These are phyloP conservation scores for Epichloe coenophiala DNA, from an alignment of 2,329 filamentous ascomycete species.

Conservation along the genomic window DNA sequence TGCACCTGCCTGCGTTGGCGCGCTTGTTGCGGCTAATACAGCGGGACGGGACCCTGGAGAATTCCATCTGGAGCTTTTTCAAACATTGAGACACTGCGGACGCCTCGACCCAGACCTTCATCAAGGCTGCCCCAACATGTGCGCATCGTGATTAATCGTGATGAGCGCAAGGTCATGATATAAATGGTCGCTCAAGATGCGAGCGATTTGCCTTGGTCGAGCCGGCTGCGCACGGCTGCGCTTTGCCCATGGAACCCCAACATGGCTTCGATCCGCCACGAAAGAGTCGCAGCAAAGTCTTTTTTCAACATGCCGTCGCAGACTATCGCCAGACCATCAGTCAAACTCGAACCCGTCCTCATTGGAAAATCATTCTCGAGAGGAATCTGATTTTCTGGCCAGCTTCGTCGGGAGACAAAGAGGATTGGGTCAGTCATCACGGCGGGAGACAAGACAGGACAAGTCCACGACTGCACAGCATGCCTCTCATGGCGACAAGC, in stretches of 20 bases:
- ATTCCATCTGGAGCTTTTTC: neutral
- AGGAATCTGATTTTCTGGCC: neutral
- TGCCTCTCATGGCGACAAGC: neutral
- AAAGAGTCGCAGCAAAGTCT: neutral
- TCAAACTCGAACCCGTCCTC: neutral
- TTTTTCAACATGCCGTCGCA: neutral
- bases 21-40: constrained; percentile 3
- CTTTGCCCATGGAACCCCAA: constrained; percentile 4
- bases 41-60: neutral
- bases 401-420: neutral
- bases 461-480: neutral
- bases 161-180: neutral
- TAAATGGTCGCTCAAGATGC: constrained; percentile 8
- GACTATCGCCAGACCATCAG: neutral
- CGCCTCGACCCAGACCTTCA: neutral
- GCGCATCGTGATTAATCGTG: neutral
- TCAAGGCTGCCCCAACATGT: neutral
- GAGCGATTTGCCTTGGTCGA: constrained; percentile 12
- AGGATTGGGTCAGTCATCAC: neutral
- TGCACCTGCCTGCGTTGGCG: neutral
- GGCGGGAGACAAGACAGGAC: neutral
- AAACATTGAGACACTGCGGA: neutral
- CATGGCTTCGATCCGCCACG: neutral
- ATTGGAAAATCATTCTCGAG: no score
- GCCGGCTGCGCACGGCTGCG: constrained; percentile 13